These are phyloP conservation scores for Trichoderma atroviride DNA, from an alignment of 2,329 filamentous ascomycete species.

Conservation along the genomic window DNA sequence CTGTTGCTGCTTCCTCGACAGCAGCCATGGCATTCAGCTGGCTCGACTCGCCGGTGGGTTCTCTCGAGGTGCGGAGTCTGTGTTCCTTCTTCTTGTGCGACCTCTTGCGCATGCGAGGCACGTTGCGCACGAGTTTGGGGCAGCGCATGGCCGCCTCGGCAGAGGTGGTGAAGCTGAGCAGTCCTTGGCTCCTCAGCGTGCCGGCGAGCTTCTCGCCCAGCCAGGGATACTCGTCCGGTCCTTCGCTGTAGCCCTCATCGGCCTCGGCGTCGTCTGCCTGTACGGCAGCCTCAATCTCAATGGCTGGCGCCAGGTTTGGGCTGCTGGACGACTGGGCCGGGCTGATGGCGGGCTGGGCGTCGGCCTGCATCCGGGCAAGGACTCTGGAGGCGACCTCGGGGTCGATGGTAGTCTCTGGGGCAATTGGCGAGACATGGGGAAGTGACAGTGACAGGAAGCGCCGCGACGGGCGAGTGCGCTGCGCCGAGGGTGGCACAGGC, in stretches of 20 bases:
- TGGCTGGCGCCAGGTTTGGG: neutral
- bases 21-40: neutral
- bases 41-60: constrained; percentile 5
- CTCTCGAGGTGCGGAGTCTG: constrained; percentile 12
- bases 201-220: constrained; percentile 30
- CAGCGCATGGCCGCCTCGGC: constrained; percentile 31
- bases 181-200: constrained; percentile 30
- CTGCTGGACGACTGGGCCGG: neutral
- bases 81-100: constrained; percentile 28
- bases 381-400: constrained; percentile 14
- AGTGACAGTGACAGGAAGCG: neutral
- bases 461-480: neutral
- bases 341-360: neutral
- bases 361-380: constrained; percentile 13
- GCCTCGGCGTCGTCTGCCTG: constrained; percentile 31
- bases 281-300: constrained; percentile 20
- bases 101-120: constrained; percentile 32
- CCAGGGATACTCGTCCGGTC: constrained; percentile 35
- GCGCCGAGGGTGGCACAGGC: neutral
- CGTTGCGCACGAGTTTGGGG: constrained; percentile 30
- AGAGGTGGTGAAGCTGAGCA: constrained; percentile 24
- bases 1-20: neutral
- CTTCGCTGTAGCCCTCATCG: constrained; percentile 37
- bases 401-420: constrained; percentile 8
- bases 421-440: neutral